Conservation (phyloP, 768 basidiomycete species). For the Macrocybe gigantea region DNA sequence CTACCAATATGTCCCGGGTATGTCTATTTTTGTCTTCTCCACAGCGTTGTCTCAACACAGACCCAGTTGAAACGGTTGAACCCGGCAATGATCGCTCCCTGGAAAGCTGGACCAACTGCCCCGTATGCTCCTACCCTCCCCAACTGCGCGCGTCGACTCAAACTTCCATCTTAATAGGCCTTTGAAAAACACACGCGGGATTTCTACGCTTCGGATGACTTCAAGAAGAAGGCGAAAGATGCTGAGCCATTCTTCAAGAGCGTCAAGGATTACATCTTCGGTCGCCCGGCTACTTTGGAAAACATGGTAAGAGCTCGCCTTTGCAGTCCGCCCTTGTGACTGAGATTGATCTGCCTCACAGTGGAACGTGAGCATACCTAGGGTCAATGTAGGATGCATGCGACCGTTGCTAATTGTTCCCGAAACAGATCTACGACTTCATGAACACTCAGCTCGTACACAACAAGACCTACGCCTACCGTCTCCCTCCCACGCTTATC, state of each 20-base stretch:
- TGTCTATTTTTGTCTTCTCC: conserved; percentile 9
- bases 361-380: conserved; percentile 64
- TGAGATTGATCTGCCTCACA: conserved; percentile 22
- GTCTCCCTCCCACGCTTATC: conserved; percentile 72
- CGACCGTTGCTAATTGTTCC: background rate
- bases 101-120: conserved; percentile 69
- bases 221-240: conserved; percentile 53
- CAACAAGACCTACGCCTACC: conserved; percentile 77
- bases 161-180: conserved; percentile 12
- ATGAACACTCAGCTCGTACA: conserved; percentile 71
- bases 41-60: background rate
- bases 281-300: conserved; percentile 58
- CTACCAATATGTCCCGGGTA: conserved; percentile 84
- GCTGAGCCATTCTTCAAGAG: conserved; percentile 62
- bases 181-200: conserved; percentile 60
- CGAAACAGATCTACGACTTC: conserved; percentile 64
- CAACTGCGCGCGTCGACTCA: background rate
- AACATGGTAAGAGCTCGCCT: conserved; percentile 48
- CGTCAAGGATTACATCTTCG: conserved; percentile 67
- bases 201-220: conserved; percentile 57
- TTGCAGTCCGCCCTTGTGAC: background rate
- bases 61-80: conserved; percentile 76
- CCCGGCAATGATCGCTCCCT: conserved; percentile 77
- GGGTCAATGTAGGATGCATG: too few relatives aligned
- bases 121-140: conserved; percentile 7